Conservation (phyloP, 768 basidiomycete genomes). For the Asterophora parasitica region DNA sequence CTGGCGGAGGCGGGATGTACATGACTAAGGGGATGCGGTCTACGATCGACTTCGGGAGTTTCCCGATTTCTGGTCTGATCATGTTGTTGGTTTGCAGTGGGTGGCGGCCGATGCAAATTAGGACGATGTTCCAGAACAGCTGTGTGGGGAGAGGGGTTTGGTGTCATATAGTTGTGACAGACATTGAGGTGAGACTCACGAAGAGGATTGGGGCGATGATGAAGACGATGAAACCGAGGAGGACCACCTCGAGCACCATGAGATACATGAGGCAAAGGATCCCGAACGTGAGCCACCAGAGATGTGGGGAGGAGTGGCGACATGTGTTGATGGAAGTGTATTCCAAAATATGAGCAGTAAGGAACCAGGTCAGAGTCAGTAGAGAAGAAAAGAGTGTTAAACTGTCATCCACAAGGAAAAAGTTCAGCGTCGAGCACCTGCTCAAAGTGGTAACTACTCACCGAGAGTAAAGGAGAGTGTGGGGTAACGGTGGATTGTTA, state of each 20-base stretch:
- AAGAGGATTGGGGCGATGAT: slow-evolving; percentile 75
- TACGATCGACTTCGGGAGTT: slow-evolving; percentile 65
- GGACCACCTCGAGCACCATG: slow-evolving; percentile 60
- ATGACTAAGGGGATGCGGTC: slow-evolving; percentile 80
- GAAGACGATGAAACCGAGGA: slow-evolving; percentile 74
- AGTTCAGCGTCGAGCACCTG: slow-evolving; percentile 12
- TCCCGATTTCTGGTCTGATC: slow-evolving; percentile 76
- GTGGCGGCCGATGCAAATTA: slow-evolving; percentile 76
- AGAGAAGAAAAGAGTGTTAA: slow-evolving; percentile 63
- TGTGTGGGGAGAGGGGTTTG: slow-evolving; percentile 19
- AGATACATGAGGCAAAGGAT: slow-evolving; percentile 78
- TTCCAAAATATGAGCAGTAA: slow-evolving; percentile 73
- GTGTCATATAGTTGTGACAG: not conserved
- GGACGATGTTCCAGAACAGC: slow-evolving; percentile 74
- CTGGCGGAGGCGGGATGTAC: slow-evolving; percentile 79
- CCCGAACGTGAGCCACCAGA: slow-evolving; percentile 85
- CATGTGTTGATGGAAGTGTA: slow-evolving; percentile 76
- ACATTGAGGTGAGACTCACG: slow-evolving; percentile 40
- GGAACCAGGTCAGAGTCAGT: slow-evolving; percentile 76
- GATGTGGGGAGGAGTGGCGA: slow-evolving; percentile 66
- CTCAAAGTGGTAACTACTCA: slow-evolving; percentile 22
- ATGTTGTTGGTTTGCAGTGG: slow-evolving; percentile 69
- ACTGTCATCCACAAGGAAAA: slow-evolving; percentile 27
- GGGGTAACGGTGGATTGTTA: slow-evolving; percentile 8
- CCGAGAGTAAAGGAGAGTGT: slow-evolving; percentile 34